A percentile compares a stretch with the other conserved stretches of the same genome.
Evolutionary conservation across 2,329 filamentous ascomycete species (phyloP).

Genomic region (Lecanicillium sp.): DNA sequence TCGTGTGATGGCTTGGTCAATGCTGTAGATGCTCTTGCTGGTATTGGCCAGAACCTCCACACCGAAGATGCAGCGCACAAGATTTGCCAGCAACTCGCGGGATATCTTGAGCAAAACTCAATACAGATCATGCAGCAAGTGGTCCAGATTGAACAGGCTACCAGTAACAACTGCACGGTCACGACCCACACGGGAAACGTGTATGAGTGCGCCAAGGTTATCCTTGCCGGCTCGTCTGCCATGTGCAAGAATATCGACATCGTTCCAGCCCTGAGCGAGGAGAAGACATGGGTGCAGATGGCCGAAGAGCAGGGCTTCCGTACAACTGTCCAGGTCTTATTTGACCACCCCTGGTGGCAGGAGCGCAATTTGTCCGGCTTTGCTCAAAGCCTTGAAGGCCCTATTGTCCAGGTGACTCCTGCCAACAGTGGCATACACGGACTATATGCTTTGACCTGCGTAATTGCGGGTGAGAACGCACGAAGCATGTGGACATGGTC

Average conservation of each 20-base stretch:
- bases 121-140: constrained; percentile 12
- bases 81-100: constrained; percentile 10
- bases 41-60: constrained; percentile 6
- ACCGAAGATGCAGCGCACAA: constrained; percentile 2
- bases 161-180: constrained; percentile 9
- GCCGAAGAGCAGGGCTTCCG: constrained; percentile 11
- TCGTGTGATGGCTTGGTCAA: constrained; percentile 14
- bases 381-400: constrained; percentile 11
- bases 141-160: constrained; percentile 12
- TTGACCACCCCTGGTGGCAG: constrained; percentile 16
- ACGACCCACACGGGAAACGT: constrained; percentile 10
- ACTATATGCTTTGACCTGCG: constrained; percentile 12
- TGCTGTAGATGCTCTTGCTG: constrained; percentile 6
- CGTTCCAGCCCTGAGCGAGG: constrained; percentile 11
- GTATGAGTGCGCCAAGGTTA: constrained; percentile 12
- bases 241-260: constrained; percentile 10
- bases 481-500: constrained; percentile 10
- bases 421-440: constrained; percentile 10
- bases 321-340: constrained; percentile 11
- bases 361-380: constrained; percentile 13
- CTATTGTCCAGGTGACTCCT: constrained; percentile 11
- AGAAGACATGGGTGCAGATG: constrained; percentile 13
- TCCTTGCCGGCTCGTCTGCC: constrained; percentile 11
- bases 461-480: constrained; percentile 12
- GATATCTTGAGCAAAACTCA: constrained; percentile 10